Evolutionary conservation across 2,329 filamentous ascomycete genomes (phyloP), one percentile per base, ranked within the genome.

Genomic region (Aspergillus clavatus): DNA sequence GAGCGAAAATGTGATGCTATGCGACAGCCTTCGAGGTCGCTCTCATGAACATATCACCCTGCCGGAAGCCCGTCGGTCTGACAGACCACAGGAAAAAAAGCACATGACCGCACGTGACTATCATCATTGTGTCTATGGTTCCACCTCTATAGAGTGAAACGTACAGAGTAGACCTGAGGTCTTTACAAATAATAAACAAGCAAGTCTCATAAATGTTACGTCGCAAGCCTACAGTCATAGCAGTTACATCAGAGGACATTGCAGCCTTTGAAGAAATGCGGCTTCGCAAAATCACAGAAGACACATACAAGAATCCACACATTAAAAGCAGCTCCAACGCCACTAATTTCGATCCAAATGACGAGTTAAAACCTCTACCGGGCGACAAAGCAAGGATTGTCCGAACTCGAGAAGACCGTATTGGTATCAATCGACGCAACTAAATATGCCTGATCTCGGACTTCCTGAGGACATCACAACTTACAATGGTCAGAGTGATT

Each of bases 151-250:
- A n/a, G n/a, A n/a, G n/a, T n/a, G n/a, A n/a, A n/a, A n/a, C n/a
- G n/a, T n/a, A n/a, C n/a, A n/a, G n/a, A n/a, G n/a, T n/a, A n/a
- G n/a, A n/a, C n/a, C n/a, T n/a, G n/a, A n/a, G n/a, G n/a, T n/a
- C n/a, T n/a, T n/a, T n/a, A n/a, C 10, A 29, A 23, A 11, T 12
- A 5, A 37, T 7, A 11, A 7, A 16, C 12, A 26, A 7, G 6
- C 8, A 4, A 40, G n/a, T n/a, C n/a, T 12, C 4, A 29, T 64
- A 38, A 8, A 76, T 76, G 73, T 71, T 76, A 46, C 73, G 73
- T 50, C 71, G 73, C 48, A 73, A 74, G 51, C 73, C 73, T 22
- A 76, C 73, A 18, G 70, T 72, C n/a, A 71, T 76, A 36, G 69
- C 72, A 35, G 63, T 76, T 18, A 75, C 73, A 1, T 61, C 67